Percentiles rank a stretch among this genome's conserved stretches.
These are phyloP conservation scores for Fusarium palustre DNA, from an alignment of 2,329 filamentous ascomycete species.

Conservation along the genomic window DNA sequence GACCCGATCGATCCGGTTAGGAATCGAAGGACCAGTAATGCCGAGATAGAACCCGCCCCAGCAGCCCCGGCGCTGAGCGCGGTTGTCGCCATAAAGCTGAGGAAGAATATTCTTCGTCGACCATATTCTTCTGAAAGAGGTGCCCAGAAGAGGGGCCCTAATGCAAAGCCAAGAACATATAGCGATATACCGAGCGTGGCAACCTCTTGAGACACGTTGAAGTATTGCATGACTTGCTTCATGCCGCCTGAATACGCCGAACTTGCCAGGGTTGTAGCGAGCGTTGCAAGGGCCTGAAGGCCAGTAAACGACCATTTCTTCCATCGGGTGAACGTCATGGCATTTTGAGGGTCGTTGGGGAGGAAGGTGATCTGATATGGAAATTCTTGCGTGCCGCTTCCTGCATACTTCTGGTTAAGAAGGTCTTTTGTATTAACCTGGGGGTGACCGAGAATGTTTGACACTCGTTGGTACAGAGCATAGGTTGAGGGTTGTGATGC, in stretches of 20 bases:
- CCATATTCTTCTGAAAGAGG: conserved; percentile 73
- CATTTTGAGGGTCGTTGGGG: conserved; percentile 73
- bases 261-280: conserved; percentile 76
- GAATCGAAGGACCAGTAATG: conserved; percentile 52
- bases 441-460: not conserved
- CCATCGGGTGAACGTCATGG: conserved; percentile 64
- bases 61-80: conserved; percentile 71
- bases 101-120: conserved; percentile 67
- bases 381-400: conserved; percentile 71
- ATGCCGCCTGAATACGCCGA: conserved; percentile 73
- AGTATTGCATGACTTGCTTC: conserved; percentile 64
- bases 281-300: conserved; percentile 66
- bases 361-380: conserved; percentile 78
- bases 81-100: conserved; percentile 66
- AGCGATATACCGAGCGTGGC: conserved; percentile 72
- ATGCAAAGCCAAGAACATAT: conserved; percentile 70
- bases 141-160: conserved; percentile 73
- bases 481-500: too few species aligned
- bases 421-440: not conserved
- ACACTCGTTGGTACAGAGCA: accelerated
- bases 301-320: conserved; percentile 75
- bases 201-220: conserved; percentile 63
- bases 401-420: conserved; percentile 58
- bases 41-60: conserved; percentile 65
- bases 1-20: conserved; percentile 4